These are phyloP conservation scores for Pezizomycotina sp. DNA, from an alignment of 2,329 filamentous ascomycete species.

Conservation along the genomic window DNA sequence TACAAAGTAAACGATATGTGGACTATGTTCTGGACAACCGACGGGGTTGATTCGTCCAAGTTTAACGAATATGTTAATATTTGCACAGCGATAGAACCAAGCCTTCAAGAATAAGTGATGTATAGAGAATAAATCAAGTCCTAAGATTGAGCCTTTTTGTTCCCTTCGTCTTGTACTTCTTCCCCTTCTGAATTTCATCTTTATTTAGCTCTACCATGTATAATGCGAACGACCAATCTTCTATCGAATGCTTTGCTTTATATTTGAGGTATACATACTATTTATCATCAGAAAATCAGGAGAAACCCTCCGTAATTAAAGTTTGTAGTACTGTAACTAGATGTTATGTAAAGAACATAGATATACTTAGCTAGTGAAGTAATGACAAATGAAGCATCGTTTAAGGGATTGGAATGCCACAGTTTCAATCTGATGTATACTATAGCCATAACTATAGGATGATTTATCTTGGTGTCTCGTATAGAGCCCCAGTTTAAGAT, in stretches of 20 bases:
- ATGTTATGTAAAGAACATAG: too few species aligned
- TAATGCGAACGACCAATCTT: slow-evolving; percentile 7
- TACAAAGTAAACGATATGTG: slow-evolving; percentile 77
- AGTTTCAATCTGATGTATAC: too few species aligned
- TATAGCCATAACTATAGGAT: too few species aligned
- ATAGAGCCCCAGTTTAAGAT: too few species aligned
- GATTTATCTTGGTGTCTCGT: too few species aligned
- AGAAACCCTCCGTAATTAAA: too few species aligned
- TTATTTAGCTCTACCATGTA: slow-evolving; percentile 5
- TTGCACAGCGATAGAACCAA: slow-evolving; percentile 34
- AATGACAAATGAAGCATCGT: too few species aligned
- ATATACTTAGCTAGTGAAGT: too few species aligned
- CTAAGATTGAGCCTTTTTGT: neutral
- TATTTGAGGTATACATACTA: too few species aligned
- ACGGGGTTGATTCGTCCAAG: slow-evolving; percentile 34
- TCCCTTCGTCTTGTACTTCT: neutral
- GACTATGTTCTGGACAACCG: slow-evolving; percentile 98
- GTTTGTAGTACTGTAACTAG: too few species aligned
- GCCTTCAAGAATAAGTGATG: slow-evolving; percentile 33
- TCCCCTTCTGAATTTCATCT: slow-evolving; percentile 3
- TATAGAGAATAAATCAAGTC: neutral
- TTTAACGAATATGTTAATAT: slow-evolving; percentile 37
- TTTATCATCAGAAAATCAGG: too few species aligned
- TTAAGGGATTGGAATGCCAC: too few species aligned
- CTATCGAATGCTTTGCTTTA: slow-evolving; percentile 1